Conservation (phyloP, 768 basidiomycete genomes). For the Tulasnella sp. region DNA sequence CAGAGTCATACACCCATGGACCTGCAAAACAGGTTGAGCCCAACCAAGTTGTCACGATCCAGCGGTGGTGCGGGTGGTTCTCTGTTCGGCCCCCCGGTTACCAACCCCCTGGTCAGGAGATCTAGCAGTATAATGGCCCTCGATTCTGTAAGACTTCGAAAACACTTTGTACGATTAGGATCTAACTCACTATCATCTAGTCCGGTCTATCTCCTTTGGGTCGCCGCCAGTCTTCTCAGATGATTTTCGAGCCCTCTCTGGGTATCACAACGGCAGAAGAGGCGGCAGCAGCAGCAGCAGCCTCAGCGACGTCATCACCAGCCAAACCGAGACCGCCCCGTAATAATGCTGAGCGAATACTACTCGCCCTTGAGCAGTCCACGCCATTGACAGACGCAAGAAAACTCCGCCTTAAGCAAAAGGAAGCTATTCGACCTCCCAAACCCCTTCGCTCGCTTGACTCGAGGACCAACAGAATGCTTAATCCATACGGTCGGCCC, state of each 20-base stretch:
- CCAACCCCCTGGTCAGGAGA: not conserved
- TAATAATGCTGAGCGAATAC: constrained; percentile 15
- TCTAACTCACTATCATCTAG: not conserved
- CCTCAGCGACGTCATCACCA: not conserved
- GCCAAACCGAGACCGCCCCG: not conserved
- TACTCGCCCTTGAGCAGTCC: constrained; percentile 17
- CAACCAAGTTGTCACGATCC: not conserved
- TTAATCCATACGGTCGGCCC: constrained; percentile 13
- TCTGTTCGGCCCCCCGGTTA: not conserved
- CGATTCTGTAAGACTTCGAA: not conserved
- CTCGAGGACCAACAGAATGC: constrained; percentile 12
- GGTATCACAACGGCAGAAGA: constrained; percentile 11
- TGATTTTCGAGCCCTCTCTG: constrained; percentile 8
- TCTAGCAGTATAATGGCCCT: constrained; percentile 13
- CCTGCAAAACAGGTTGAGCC: not conserved
- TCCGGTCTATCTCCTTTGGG: not conserved
- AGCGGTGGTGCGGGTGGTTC: not conserved
- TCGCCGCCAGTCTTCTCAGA: not conserved
- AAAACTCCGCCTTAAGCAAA: constrained; percentile 17
- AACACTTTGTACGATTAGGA: not conserved
- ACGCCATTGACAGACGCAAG: constrained; percentile 18
- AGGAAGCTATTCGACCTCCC: constrained; percentile 11
- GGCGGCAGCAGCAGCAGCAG: not conserved
- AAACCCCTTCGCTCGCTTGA: not conserved
- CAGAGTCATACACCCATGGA: constrained; percentile 2